Percentiles rank a stretch among this genome's conserved stretches.
Evolutionary conservation across 129 eudicot species (phyloP).

Genomic region (Oenanthe sinensis): DNA sequence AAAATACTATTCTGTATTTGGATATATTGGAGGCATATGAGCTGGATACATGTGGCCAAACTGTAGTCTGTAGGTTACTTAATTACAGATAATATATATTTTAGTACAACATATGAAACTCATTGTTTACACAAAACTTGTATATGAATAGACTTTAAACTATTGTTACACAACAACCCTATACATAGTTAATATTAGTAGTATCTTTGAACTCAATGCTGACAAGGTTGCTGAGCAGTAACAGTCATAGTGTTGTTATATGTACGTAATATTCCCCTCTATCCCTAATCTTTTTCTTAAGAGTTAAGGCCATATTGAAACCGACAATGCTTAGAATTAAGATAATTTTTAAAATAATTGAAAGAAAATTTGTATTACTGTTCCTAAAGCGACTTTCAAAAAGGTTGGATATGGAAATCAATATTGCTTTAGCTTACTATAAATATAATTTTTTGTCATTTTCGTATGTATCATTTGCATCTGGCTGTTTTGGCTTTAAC

Average conservation of each 20-base stretch:
- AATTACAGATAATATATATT: background rate
- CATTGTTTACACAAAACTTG: background rate
- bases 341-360: background rate
- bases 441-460: background rate
- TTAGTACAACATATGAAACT: background rate
- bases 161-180: background rate
- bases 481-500: background rate
- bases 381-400: conserved; percentile 3
- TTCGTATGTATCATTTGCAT: background rate
- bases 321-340: conserved; percentile 1
- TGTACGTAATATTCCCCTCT: background rate
- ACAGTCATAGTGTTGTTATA: background rate
- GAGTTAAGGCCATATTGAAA: background rate
- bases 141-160: background rate
- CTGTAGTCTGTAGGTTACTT: background rate
- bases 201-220: background rate
- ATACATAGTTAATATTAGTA: background rate
- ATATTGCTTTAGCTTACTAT: background rate
- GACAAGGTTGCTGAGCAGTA: background rate
- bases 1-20: background rate
- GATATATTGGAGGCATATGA: background rate
- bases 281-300: background rate
- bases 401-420: background rate
- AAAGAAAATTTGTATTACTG: background rate
- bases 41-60: conserved; percentile 16